Base-by-base conservation (phyloP, 345 rosid species). In the Trapa incisa region DNA sequence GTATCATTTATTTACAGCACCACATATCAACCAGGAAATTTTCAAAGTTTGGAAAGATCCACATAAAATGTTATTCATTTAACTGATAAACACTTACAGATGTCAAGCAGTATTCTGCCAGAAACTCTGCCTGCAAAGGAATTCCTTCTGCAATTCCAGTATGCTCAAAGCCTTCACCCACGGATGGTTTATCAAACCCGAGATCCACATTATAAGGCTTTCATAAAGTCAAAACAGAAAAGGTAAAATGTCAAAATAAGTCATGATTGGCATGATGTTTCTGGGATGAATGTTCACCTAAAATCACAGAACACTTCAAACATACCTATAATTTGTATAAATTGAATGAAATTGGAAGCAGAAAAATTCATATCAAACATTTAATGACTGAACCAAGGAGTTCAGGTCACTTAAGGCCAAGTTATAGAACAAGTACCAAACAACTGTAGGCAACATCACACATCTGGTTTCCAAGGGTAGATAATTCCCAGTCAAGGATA, bases 401-500 rank as follows among this genome's bases (percentile, higher is more conserved):
- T 9, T 38, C n/a, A 16, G 47, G 13, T n/a, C 12, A 39, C n/a
- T 39, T 64, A 10, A 65, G 22, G 53, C 47, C 37, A 35, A 42
- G 50, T 43, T 41, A 8, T 39, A 43, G 50, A 9, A 42, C 56
- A 62, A 72, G 64, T 88, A 93, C 98, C 98, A 93, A 6, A 73
- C 92, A 90, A 76, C 74, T 78, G 81, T 82, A 83, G 47, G 98
- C 96, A 45, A 93, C 91, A 81, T 93, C 98, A 53, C 87, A 83
- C 98, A 93, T 90, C 84, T 90, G 96, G 78, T 88, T 93, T 70
- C 98, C 98, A 76, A 93, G 86, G 15, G 98, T 90, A 47, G 98
- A 93, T 72, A 93, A 74, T 76, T 93, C 97, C 97, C 98, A 93
- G 80, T 93, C 98, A 65, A 93, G 88, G 61, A 88, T 83, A 45